These are phyloP conservation scores for Erythrobasidium hasegawianum DNA, from an alignment of 1,284 basidiomycete genomes.

Conservation along the genomic window DNA sequence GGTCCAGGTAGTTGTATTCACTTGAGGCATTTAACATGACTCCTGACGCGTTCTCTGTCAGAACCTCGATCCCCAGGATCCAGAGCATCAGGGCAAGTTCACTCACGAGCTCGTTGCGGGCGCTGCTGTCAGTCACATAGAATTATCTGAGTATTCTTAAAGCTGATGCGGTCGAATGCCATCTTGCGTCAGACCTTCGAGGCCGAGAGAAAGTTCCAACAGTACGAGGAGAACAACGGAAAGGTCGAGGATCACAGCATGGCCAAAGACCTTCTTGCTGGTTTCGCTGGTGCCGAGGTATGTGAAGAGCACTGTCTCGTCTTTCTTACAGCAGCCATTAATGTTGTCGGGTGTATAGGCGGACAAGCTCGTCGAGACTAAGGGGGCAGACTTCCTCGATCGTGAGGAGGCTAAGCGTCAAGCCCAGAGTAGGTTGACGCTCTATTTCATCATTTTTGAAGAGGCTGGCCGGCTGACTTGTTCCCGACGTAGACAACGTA, in stretches of 20 bases:
- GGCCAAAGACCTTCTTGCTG: slow-evolving; percentile 7
- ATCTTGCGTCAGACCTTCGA: too few species aligned
- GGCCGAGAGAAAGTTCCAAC: not conserved
- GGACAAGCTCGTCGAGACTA: slow-evolving; percentile 38
- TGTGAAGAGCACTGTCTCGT: too few species aligned
- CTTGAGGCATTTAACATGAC: not conserved
- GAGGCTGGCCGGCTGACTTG: not conserved
- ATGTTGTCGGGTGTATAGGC: too few species aligned
- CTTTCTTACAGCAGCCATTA: too few species aligned
- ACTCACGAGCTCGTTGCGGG: not conserved
- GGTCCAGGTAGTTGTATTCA: not conserved
- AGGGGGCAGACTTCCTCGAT: slow-evolving; percentile 34
- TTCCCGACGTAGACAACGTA: not conserved
- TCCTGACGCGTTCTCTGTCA: not conserved
- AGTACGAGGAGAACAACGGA: not conserved
- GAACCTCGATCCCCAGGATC: not conserved
- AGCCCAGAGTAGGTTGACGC: not conserved
- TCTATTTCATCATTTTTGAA: too few species aligned
- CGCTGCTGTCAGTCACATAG: slow-evolving; percentile 39
- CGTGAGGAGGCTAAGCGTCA: not conserved
- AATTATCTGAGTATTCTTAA: slow-evolving; percentile 44
- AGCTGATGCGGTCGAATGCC: too few species aligned
- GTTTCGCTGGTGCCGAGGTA: slow-evolving; percentile 2
- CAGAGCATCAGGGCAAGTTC: not conserved
- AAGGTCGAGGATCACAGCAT: slow-evolving; percentile 1